Evolutionary conservation across 106 monocot genomes (phyloP).

Genomic region (Dioscorea alata): DNA sequence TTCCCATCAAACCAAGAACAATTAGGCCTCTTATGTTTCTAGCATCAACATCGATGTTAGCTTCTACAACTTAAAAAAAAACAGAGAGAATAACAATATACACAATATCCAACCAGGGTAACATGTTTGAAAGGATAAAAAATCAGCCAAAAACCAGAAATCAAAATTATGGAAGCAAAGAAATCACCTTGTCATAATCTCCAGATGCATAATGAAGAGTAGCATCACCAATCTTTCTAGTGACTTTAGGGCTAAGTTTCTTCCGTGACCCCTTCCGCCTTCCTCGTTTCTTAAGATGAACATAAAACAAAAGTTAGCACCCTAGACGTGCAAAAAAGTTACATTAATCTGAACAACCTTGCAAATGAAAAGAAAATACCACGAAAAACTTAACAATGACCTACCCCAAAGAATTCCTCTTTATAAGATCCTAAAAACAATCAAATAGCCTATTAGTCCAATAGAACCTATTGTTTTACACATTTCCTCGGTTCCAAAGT

Average conservation of each 20-base stretch:
- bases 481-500: neutral
- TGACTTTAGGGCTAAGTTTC: slow-evolving; percentile 66
- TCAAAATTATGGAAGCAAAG: neutral
- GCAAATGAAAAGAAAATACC: neutral
- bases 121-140: no score
- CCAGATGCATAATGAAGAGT: slow-evolving; percentile 77
- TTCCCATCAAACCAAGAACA: no score
- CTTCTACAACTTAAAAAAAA: neutral
- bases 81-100: no score
- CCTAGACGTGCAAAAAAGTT: neutral
- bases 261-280: slow-evolving; percentile 64
- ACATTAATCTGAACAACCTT: neutral
- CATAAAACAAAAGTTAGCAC: neutral
- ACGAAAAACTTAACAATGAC: neutral
- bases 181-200: slow-evolving; percentile 50
- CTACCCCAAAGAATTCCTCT: no score
- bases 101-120: neutral
- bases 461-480: no score
- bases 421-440: no score
- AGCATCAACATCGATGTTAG: neutral
- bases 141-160: neutral
- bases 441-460: no score
- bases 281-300: slow-evolving; percentile 73
- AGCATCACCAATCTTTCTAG: slow-evolving; percentile 77
- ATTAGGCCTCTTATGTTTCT: neutral